Evolutionary conservation across 139 green algal genomes (phyloP).

Genomic region (Chlorella sorokiniana): DNA sequence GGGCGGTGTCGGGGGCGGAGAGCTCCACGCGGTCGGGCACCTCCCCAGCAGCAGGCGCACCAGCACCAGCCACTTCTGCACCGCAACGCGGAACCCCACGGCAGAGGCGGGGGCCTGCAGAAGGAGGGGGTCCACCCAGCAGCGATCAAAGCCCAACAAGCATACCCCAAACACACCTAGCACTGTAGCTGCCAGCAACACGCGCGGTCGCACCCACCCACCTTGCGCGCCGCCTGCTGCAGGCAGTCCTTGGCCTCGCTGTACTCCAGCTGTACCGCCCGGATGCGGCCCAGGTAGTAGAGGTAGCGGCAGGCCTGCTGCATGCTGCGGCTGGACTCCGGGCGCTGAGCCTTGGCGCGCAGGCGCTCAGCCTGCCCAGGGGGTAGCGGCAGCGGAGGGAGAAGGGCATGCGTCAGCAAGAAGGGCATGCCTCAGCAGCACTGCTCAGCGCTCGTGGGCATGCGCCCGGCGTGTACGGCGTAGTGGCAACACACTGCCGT

Average conservation of each 20-base stretch:
- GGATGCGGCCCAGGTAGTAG: constrained; percentile 95
- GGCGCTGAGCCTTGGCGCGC: constrained; percentile 88
- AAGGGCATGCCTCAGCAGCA: too few species aligned
- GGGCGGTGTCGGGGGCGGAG: constrained; percentile 62
- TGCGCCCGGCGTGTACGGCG: too few species aligned
- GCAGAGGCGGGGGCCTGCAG: constrained; percentile 70
- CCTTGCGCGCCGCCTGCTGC: constrained; percentile 85
- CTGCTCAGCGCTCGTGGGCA: too few species aligned
- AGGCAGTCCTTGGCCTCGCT: constrained; percentile 94
- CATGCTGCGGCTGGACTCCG: constrained; percentile 75
- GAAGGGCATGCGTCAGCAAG: too few species aligned
- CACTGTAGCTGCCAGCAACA: not conserved
- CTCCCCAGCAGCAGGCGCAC: constrained; percentile 97
- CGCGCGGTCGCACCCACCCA: not conserved
- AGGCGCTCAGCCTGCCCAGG: constrained; percentile 91
- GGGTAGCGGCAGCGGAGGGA: not conserved
- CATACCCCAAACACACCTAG: too few species aligned
- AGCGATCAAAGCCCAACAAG: too few species aligned
- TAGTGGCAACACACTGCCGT: too few species aligned
- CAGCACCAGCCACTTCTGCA: constrained; percentile 91
- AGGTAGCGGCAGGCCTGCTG: constrained; percentile 93
- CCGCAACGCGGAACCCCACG: constrained; percentile 84
- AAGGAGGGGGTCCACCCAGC: not conserved
- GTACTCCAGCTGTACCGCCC: constrained; percentile 97
- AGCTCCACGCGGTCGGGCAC: constrained; percentile 89